Base-by-base conservation (phyloP, 2,329 filamentous ascomycete genomes). In the Drechslera avenae region DNA sequence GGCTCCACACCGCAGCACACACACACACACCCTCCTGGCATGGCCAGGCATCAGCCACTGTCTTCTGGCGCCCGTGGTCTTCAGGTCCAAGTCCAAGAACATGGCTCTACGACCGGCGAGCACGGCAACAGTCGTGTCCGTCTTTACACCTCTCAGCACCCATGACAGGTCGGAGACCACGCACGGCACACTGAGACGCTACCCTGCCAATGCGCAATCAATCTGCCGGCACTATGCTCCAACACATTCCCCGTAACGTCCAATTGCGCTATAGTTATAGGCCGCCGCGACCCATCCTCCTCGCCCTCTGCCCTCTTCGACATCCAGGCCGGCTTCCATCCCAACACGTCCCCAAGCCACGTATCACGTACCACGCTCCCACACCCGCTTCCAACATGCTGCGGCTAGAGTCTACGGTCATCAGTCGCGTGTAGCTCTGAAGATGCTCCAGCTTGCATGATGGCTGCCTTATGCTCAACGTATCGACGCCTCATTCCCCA, bases 241-340 rank as follows among this genome's bases (percentile, higher is more conserved):
- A 63, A 67, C 18, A 57, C 62, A n/a, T n/a, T 61, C 9, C 35
- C 57, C 7, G 57, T 67, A 10, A 56, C 39, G 8, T 52, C 61
- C 9, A 57, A 59, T 14, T 62, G 66, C 34, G 54, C 59, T 30
- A 61, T 54, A 1, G 39, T 67, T n/a, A 17, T 50, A 28, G 75
- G 76, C 1, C 78, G 74, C 49, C 76, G 78, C 12, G 77, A 80
- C 49, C 73, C 70, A n/a, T 68, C 75, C 17, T 46, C 31, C 18
- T 43, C 39, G 13, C 75, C 75, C 10, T 83, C 82, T 58, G 78
- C 80, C 5, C 83, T 82, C 57, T 68, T 79, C 14, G 80, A 79
- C 13, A 65, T 82, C 28, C 74, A 77, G 44, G 81, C 80, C 52
- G 79, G 77, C 3, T 56, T 56, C 73, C 0, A 69, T 75, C 45